phyloP scores from a whole-genome alignment of 2,329 filamentous ascomycete genomes.

The Arthroderma uncinatum region DNA sequence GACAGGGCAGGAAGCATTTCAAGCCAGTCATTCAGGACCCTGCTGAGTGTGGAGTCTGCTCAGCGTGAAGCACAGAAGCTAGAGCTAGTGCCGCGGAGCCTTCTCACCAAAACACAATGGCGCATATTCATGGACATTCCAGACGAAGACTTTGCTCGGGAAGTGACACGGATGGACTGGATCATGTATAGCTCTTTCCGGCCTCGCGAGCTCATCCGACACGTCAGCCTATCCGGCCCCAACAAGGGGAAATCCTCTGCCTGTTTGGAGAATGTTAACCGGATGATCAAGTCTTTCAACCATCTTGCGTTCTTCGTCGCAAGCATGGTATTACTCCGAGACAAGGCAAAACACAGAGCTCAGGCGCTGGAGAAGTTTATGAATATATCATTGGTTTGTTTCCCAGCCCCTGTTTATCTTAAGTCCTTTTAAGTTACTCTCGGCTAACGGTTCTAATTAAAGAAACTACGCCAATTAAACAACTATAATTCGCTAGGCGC shows the following conservation, averaged over 20 bases:
- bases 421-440: not conserved
- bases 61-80: constrained; percentile 65
- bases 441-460: constrained; percentile 12
- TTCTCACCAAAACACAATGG: constrained; percentile 76
- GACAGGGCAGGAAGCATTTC: constrained; percentile 31
- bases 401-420: not conserved
- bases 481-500: constrained; percentile 97
- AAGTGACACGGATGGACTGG: constrained; percentile 94
- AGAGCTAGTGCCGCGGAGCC: constrained; percentile 55
- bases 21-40: constrained; percentile 33
- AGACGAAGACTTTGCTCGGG: constrained; percentile 75
- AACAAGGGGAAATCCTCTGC: constrained; percentile 52
- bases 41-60: constrained; percentile 53
- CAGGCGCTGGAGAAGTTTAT: constrained; percentile 93
- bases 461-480: constrained; percentile 78
- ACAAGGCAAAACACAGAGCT: constrained; percentile 91
- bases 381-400: constrained; percentile 55
- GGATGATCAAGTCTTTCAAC: constrained; percentile 90
- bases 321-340: constrained; percentile 74
- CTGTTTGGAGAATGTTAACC: constrained; percentile 74
- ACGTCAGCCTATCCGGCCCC: constrained; percentile 60
- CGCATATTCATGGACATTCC: constrained; percentile 79
- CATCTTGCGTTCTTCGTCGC: constrained; percentile 72
- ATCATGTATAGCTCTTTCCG: constrained; percentile 94
- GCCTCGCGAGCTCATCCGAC: constrained; percentile 81